phyloP scores from a whole-genome alignment of 2,329 filamentous ascomycete genomes.

The Neofusicoccum ribis region DNA sequence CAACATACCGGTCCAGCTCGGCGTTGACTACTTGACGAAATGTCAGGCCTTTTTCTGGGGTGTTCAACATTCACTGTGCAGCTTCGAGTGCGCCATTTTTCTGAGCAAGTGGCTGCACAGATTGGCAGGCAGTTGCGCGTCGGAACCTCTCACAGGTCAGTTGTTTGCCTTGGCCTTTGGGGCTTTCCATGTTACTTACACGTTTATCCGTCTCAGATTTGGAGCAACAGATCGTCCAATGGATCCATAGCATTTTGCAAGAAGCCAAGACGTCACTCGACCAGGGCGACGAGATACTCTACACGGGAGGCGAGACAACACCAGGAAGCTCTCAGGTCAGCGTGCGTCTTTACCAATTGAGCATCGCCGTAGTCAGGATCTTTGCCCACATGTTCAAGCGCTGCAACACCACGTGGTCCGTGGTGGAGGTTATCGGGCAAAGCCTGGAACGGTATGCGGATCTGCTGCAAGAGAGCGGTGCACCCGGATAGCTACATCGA shows the following conservation, averaged over 20 bases:
- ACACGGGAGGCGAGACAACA: neutral
- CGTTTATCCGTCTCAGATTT: neutral
- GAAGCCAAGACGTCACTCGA: slow-evolving; percentile 9
- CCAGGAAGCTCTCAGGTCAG: neutral
- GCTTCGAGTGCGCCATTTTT: slow-evolving; percentile 5
- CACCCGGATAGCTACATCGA: neutral
- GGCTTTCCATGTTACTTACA: neutral
- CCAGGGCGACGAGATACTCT: neutral
- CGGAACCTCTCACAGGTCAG: slow-evolving; percentile 7
- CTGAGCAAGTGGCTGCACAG: slow-evolving; percentile 8
- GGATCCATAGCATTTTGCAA: neutral
- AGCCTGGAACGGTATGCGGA: slow-evolving; percentile 5
- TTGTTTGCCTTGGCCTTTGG: neutral
- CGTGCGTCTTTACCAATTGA: neutral
- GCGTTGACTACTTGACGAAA: slow-evolving; percentile 1
- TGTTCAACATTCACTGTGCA: neutral
- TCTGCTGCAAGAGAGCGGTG: neutral
- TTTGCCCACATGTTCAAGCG: slow-evolving; percentile 7
- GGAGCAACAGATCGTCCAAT: neutral
- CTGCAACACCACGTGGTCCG: neutral
- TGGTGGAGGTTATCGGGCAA: slow-evolving; percentile 4
- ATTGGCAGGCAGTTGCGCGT: neutral
- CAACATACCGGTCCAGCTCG: slow-evolving; percentile 10
- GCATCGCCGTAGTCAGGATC: slow-evolving; percentile 5
- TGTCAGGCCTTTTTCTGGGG: slow-evolving; percentile 9